Evolutionary conservation across 2,329 filamentous ascomycete species (phyloP).

Genomic region (Pseudogymnoascus sp.): DNA sequence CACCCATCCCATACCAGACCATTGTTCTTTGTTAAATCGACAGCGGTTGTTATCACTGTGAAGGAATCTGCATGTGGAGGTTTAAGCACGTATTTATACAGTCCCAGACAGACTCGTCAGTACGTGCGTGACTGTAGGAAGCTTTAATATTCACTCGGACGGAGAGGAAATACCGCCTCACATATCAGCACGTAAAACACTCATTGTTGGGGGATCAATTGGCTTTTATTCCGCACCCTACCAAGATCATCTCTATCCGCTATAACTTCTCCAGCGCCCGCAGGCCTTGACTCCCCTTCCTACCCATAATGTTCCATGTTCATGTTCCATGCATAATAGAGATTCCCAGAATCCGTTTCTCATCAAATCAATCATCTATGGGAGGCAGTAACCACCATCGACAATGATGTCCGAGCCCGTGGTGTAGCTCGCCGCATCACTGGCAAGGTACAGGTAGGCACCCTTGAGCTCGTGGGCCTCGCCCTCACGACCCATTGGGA

Average conservation of each 20-base stretch:
- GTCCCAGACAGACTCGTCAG: neutral
- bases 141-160: too few relatives aligned
- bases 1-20: too few relatives aligned
- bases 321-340: neutral
- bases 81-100: neutral
- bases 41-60: too few relatives aligned
- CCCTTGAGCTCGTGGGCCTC: slow-evolving; percentile 71
- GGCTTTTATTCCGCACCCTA: neutral
- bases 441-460: slow-evolving; percentile 72
- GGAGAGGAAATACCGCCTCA: too few relatives aligned
- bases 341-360: neutral
- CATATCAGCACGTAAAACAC: neutral
- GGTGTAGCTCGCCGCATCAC: slow-evolving; percentile 74
- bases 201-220: neutral
- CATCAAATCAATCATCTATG: neutral
- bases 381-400: slow-evolving; percentile 18
- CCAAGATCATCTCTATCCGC: neutral
- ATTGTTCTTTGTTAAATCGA: too few relatives aligned
- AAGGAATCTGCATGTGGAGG: neutral
- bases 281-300: neutral
- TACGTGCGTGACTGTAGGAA: neutral
- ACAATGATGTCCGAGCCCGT: slow-evolving; percentile 43
- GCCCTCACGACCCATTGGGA: slow-evolving; percentile 71
- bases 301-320: neutral
- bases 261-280: neutral